Conservation (phyloP, 805 yeast species). For the Kluyveromyces lactis region DNA sequence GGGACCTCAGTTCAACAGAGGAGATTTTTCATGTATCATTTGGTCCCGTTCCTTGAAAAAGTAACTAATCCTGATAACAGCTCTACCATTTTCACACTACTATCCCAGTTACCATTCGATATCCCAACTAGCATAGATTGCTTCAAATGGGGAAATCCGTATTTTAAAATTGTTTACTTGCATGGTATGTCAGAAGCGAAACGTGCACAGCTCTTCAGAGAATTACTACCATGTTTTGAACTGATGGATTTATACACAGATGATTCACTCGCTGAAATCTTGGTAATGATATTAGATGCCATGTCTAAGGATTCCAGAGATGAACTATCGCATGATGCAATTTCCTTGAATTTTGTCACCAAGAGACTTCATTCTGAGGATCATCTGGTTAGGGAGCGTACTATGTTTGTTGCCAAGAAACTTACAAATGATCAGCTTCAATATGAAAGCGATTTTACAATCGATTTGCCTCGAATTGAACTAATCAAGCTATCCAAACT, state of each 20-base stretch:
- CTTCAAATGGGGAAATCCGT: slow-evolving; percentile 3
- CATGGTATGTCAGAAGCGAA: not conserved
- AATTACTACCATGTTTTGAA: slow-evolving; percentile 1
- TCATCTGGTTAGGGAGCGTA: slow-evolving; percentile 21
- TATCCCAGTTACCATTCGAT: slow-evolving; percentile 9
- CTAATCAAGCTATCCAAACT: not conserved
- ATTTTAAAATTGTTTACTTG: slow-evolving; percentile 1
- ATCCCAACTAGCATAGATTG: slow-evolving; percentile 7
- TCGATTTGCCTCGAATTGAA: slow-evolving; percentile 14
- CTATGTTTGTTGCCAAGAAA: slow-evolving; percentile 28
- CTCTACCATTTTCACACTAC: slow-evolving; percentile 7
- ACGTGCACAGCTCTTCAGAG: not conserved
- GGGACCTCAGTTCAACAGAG: slow-evolving; percentile 13
- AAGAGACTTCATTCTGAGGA: slow-evolving; percentile 19
- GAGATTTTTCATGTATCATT: slow-evolving; percentile 10
- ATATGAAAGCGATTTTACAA: slow-evolving; percentile 22
- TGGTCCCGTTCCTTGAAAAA: slow-evolving; percentile 17
- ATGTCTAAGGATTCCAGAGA: slow-evolving; percentile 7
- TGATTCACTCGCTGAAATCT: slow-evolving; percentile 15
- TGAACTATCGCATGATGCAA: slow-evolving; percentile 11
- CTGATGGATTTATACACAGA: slow-evolving; percentile 11
- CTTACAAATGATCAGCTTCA: slow-evolving; percentile 18
- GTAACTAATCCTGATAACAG: slow-evolving; percentile 7
- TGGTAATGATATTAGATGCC: slow-evolving; percentile 11
- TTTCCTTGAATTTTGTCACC: slow-evolving; percentile 24